Conservation (phyloP, 2,329 filamentous ascomycete species). For the Talaromyces sp. region DNA sequence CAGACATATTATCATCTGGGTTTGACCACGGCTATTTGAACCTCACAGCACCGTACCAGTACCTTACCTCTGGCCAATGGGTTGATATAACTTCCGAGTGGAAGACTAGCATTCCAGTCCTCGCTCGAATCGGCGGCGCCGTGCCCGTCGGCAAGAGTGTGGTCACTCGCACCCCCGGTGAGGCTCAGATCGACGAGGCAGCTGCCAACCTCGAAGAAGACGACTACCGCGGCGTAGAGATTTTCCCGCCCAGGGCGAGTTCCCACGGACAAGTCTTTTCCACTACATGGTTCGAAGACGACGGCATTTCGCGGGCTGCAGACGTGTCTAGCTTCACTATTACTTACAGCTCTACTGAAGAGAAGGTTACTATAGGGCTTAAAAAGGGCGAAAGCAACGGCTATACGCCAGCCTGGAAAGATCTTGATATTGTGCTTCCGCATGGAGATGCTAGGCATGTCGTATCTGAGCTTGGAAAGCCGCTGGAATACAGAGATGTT, state of each 20-base stretch:
- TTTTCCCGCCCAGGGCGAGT: slow-evolving; percentile 49
- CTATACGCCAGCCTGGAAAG: slow-evolving; percentile 48
- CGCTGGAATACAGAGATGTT: slow-evolving; percentile 23
- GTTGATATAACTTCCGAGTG: slow-evolving; percentile 48
- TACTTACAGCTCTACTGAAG: slow-evolving; percentile 41
- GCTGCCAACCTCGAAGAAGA: slow-evolving; percentile 42
- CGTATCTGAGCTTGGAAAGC: slow-evolving; percentile 26
- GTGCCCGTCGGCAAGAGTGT: slow-evolving; percentile 50
- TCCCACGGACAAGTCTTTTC: slow-evolving; percentile 35
- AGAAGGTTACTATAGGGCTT: slow-evolving; percentile 43
- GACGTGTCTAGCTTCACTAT: slow-evolving; percentile 41
- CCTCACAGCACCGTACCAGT: slow-evolving; percentile 57
- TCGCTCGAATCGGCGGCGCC: slow-evolving; percentile 52
- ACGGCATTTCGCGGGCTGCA: slow-evolving; percentile 48
- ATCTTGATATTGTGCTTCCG: slow-evolving; percentile 49
- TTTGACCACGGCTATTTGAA: slow-evolving; percentile 59
- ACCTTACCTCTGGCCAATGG: slow-evolving; percentile 54
- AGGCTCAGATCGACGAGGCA: slow-evolving; percentile 45
- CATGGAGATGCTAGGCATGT: slow-evolving; percentile 46
- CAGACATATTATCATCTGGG: slow-evolving; percentile 17
- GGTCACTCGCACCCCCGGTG: slow-evolving; percentile 51
- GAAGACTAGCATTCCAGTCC: slow-evolving; percentile 51
- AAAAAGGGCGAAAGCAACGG: slow-evolving; percentile 32
- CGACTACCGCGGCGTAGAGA: slow-evolving; percentile 54
- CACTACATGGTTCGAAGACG: slow-evolving; percentile 54